Conservation (phyloP, 2,329 filamentous ascomycete genomes). For the Arachnomyces sp. region DNA sequence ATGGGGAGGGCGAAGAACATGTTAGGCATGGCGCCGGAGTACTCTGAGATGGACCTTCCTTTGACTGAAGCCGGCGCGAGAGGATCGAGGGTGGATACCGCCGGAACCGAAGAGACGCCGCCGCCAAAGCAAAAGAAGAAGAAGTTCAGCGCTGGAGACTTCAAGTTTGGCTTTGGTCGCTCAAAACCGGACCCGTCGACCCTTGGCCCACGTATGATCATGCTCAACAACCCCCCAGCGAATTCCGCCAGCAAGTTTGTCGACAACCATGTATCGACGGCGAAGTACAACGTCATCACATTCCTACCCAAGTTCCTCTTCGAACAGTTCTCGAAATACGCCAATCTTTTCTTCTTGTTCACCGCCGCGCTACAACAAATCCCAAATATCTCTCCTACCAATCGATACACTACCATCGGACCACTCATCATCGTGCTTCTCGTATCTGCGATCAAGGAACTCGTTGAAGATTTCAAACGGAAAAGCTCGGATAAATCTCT, state of each 20-base stretch:
- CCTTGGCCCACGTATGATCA: constrained; percentile 82
- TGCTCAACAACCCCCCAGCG: constrained; percentile 91
- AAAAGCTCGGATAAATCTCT: constrained; percentile 77
- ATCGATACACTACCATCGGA: constrained; percentile 90
- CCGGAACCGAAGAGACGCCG: constrained; percentile 32
- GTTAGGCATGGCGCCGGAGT: constrained; percentile 75
- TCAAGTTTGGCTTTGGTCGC: constrained; percentile 87
- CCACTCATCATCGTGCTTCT: constrained; percentile 82
- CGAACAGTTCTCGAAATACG: constrained; percentile 98
- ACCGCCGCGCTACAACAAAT: constrained; percentile 93
- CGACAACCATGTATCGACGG: constrained; percentile 94
- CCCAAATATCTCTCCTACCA: constrained; percentile 87
- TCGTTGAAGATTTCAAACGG: constrained; percentile 86
- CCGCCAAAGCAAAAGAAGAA: constrained; percentile 44
- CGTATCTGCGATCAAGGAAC: constrained; percentile 92
- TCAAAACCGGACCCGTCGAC: constrained; percentile 82
- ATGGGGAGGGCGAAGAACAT: constrained; percentile 82
- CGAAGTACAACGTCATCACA: constrained; percentile 90
- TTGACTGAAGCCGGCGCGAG: constrained; percentile 67
- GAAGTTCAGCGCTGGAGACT: constrained; percentile 62
- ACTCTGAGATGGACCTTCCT: constrained; percentile 97
- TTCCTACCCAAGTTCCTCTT: constrained; percentile 96
- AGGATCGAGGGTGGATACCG: constrained; percentile 37
- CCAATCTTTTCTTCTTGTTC: constrained; percentile 98
- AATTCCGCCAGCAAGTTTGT: constrained; percentile 84